Conservation (phyloP, 2,329 filamentous ascomycete species). For the Malbranchea cinnamomea region DNA sequence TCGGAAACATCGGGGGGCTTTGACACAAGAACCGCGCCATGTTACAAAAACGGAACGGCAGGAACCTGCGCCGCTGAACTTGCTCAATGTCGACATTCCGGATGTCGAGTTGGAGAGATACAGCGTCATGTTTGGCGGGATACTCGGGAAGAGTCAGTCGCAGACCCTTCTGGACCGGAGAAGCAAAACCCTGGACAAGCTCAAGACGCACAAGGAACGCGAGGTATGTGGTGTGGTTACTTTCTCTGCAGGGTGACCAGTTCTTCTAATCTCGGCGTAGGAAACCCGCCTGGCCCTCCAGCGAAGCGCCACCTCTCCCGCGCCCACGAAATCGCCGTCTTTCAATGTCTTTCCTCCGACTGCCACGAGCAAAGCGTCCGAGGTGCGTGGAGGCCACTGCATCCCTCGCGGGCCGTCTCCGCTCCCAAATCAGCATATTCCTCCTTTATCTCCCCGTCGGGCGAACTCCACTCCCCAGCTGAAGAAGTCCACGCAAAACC, state of each 20-base stretch:
- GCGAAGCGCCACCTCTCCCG: slow-evolving; percentile 23
- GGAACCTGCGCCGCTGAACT: slow-evolving; percentile 5
- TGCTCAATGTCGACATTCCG: slow-evolving; percentile 68
- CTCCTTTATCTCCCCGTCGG: slow-evolving; percentile 6
- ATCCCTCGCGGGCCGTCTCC: slow-evolving; percentile 16
- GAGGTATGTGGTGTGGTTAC: slow-evolving; percentile 17
- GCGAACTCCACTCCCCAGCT: not conserved
- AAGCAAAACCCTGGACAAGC: slow-evolving; percentile 28
- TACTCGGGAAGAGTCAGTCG: slow-evolving; percentile 40
- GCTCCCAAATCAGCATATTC: slow-evolving; percentile 14
- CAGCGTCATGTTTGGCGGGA: slow-evolving; percentile 77
- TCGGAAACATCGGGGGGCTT: slow-evolving; percentile 4
- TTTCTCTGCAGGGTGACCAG: not conserved
- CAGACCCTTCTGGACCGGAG: slow-evolving; percentile 20
- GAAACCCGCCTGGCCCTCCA: slow-evolving; percentile 8
- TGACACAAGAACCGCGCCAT: slow-evolving; percentile 2
- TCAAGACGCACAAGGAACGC: slow-evolving; percentile 40
- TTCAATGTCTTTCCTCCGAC: slow-evolving; percentile 26
- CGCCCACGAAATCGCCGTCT: slow-evolving; percentile 19
- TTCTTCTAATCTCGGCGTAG: not conserved
- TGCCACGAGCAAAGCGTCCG: slow-evolving; percentile 17
- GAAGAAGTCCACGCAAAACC: no score
- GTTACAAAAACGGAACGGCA: slow-evolving; percentile 3
- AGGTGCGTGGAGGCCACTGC: slow-evolving; percentile 12
- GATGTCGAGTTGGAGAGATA: slow-evolving; percentile 71